These are phyloP conservation scores for Cladosporium sp. DNA, from an alignment of 2,329 filamentous ascomycete genomes.

Conservation along the genomic window DNA sequence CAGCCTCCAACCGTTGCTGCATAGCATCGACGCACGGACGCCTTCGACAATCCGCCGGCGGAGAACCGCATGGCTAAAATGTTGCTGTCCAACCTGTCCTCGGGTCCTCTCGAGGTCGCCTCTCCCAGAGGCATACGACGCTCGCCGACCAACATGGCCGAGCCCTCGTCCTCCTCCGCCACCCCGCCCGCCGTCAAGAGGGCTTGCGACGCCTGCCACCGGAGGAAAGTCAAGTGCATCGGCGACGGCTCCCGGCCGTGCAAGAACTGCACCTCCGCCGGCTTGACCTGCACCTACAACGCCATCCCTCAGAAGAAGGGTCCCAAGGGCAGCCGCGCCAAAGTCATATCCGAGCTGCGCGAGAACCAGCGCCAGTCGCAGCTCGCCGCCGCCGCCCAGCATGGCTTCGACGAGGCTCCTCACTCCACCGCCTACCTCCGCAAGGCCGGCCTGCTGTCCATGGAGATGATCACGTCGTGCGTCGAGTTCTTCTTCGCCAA, in stretches of 20 bases:
- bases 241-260: conserved; percentile 48
- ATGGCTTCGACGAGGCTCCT: conserved; percentile 34
- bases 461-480: conserved; percentile 47
- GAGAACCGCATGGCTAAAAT: conserved; percentile 10
- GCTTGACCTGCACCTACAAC: conserved; percentile 58
- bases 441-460: conserved; percentile 43
- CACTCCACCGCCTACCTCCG: conserved; percentile 39
- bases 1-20: background rate
- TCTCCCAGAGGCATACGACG: conserved; percentile 8
- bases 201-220: conserved; percentile 37
- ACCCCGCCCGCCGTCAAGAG: conserved; percentile 24
- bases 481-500: conserved; percentile 57
- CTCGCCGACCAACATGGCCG: conserved; percentile 7
- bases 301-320: conserved; percentile 60
- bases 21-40: conserved; percentile 9
- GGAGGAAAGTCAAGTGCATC: conserved; percentile 47
- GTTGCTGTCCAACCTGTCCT: conserved; percentile 9
- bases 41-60: background rate
- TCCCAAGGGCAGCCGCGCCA: conserved; percentile 56
- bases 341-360: conserved; percentile 57
- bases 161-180: conserved; percentile 12
- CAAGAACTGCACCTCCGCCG: conserved; percentile 55
- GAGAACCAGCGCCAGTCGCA: conserved; percentile 45
- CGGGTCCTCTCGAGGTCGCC: conserved; percentile 11
- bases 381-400: conserved; percentile 35